Evolutionary conservation across 768 basidiomycete genomes (phyloP).

Genomic region (Cantharellus cinnabarinus): DNA sequence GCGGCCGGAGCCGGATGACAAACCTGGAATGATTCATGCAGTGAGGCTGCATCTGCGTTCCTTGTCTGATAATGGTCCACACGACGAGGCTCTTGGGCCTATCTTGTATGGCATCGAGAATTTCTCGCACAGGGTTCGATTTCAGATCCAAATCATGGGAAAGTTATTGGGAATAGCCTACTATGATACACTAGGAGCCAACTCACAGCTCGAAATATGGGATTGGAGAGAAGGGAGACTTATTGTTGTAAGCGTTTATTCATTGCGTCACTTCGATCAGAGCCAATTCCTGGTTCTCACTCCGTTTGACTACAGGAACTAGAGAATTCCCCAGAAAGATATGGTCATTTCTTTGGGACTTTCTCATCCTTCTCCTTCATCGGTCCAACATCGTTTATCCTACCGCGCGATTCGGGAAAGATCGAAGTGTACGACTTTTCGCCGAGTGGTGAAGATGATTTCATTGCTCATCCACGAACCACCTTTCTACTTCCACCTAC

Average conservation of each 20-base stretch:
- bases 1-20: not conserved
- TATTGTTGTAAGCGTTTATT: not conserved
- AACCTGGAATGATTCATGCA: not conserved
- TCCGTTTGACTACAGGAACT: not conserved
- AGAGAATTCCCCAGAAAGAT: not conserved
- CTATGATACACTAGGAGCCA: not conserved
- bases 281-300: not conserved
- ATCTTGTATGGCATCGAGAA: not conserved
- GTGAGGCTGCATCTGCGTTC: not conserved
- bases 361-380: not conserved
- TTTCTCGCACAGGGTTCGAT: not conserved
- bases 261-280: not conserved
- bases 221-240: not conserved
- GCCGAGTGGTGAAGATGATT: not conserved
- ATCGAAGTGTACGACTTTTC: not conserved
- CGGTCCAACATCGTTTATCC: not conserved
- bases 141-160: not conserved
- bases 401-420: not conserved
- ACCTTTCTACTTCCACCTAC: not conserved
- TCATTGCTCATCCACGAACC: not conserved
- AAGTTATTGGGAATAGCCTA: not conserved
- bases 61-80: not conserved
- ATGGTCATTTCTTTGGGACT: not conserved
- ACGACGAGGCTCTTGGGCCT: not conserved
- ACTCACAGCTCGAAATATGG: not conserved